A percentile compares a stretch with the other conserved stretches of the same genome.
Evolutionary conservation across 805 yeast genomes (phyloP).

Genomic region (Limtongozyma cylindracea): DNA sequence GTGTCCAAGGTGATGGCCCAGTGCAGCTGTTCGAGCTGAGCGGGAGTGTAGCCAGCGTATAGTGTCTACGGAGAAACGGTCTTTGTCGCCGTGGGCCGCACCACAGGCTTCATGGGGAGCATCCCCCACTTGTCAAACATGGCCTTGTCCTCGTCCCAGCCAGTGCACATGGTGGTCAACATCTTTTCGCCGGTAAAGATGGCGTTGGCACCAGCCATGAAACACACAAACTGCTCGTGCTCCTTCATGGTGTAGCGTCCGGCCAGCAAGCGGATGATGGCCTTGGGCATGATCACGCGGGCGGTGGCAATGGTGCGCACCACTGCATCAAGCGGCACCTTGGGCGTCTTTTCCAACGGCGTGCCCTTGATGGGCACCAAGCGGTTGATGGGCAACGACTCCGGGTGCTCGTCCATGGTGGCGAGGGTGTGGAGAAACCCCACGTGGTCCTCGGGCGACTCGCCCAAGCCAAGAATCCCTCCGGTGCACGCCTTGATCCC

Average conservation of each 20-base stretch:
- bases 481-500: constrained; percentile 57
- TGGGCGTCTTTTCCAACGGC: constrained; percentile 36
- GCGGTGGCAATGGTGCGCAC: constrained; percentile 57
- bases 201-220: constrained; percentile 60
- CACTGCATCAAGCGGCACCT: constrained; percentile 31
- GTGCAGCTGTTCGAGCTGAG: no score
- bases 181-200: constrained; percentile 61
- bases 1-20: no score
- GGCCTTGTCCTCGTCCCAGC: constrained; percentile 59
- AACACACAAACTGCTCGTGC: constrained; percentile 47
- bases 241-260: constrained; percentile 69
- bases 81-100: no score
- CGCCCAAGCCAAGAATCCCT: constrained; percentile 62
- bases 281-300: constrained; percentile 43
- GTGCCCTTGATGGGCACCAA: constrained; percentile 64
- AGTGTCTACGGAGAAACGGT: no score
- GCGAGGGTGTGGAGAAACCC: constrained; percentile 32
- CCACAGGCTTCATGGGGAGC: constrained; percentile 27
- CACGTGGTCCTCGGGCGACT: constrained; percentile 43
- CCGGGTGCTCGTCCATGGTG: constrained; percentile 52
- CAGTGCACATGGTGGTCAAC: constrained; percentile 65
- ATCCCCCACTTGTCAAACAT: constrained; percentile 53
- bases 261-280: constrained; percentile 55
- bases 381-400: constrained; percentile 58
- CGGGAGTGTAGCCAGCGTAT: no score